Percentiles rank a stretch among this genome's conserved stretches.
phyloP scores from a whole-genome alignment of 106 monocot genomes.

The Acanthochlamys bracteata region DNA sequence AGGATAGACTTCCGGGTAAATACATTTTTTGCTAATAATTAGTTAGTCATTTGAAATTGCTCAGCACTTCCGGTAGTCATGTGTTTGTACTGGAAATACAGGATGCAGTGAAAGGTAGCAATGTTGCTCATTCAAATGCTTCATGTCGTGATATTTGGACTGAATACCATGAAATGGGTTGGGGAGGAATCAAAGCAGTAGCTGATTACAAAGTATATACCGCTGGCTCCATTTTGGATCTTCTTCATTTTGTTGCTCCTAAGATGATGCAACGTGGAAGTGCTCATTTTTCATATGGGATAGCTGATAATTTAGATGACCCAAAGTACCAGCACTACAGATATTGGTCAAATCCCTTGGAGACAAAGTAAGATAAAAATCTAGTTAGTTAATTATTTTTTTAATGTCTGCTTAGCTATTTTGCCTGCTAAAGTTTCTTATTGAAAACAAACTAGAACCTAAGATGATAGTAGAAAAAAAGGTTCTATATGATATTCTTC shows the following conservation, averaged over 20 bases:
- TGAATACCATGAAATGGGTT: slow-evolving; percentile 87
- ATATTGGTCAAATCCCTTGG: slow-evolving; percentile 99
- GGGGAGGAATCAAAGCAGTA: slow-evolving; percentile 78
- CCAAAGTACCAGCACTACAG: slow-evolving; percentile 80
- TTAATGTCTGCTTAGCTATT: not conserved
- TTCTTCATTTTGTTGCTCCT: slow-evolving; percentile 94
- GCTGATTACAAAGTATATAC: slow-evolving; percentile 85
- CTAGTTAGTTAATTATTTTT: not conserved
- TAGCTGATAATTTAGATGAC: slow-evolving; percentile 92
- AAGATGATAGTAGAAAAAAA: too few relatives aligned
- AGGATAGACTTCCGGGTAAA: slow-evolving; percentile 72
- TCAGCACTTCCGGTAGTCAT: not conserved
- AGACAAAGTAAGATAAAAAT: slow-evolving; percentile 83
- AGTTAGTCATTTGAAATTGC: not conserved
- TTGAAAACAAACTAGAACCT: not conserved
- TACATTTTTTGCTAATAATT: slow-evolving; percentile 1
- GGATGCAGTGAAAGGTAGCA: slow-evolving; percentile 77
- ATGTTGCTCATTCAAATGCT: slow-evolving; percentile 49
- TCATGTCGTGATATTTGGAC: slow-evolving; percentile 89
- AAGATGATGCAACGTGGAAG: slow-evolving; percentile 98
- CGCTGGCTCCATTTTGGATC: slow-evolving; percentile 63
- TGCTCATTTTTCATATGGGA: slow-evolving; percentile 92
- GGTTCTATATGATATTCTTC: too few relatives aligned
- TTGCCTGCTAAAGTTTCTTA: not conserved
- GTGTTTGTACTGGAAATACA: slow-evolving; percentile 12